Evolutionary conservation across 2,329 filamentous ascomycete genomes (phyloP).

Genomic region (Leptographium galeiforme): DNA sequence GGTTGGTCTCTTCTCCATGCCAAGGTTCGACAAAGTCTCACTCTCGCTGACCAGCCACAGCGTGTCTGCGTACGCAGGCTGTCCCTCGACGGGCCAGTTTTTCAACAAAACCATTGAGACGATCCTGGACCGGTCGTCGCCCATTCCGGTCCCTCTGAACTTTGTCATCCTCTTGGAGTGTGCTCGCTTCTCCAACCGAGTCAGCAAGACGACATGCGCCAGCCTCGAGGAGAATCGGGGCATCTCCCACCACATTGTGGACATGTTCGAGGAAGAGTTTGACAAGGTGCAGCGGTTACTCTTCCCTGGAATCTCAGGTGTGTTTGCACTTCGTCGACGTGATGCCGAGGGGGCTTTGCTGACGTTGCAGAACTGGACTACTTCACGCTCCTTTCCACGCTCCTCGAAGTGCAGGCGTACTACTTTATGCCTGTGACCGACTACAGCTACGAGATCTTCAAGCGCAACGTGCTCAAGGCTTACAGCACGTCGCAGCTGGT

Average conservation of each 20-base stretch:
- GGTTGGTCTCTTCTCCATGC: constrained; percentile 17
- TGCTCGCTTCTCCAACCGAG: constrained; percentile 35
- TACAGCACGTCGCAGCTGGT: constrained; percentile 34
- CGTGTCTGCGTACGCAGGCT: constrained; percentile 27
- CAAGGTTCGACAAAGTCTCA: no score
- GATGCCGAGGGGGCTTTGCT: neutral
- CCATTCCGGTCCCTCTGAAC: constrained; percentile 27
- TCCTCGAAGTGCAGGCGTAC: constrained; percentile 39
- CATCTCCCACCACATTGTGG: constrained; percentile 31
- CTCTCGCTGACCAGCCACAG: neutral
- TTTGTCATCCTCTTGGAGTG: constrained; percentile 33
- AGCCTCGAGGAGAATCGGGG: constrained; percentile 31
- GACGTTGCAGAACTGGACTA: constrained; percentile 28
- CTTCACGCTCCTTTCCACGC: constrained; percentile 33
- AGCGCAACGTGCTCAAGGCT: constrained; percentile 30
- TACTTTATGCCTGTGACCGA: constrained; percentile 34
- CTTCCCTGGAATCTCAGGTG: constrained; percentile 33
- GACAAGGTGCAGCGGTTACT: constrained; percentile 31
- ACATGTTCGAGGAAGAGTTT: constrained; percentile 38
- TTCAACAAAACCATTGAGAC: constrained; percentile 37
- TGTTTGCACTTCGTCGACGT: constrained; percentile 1
- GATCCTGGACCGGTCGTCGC: constrained; percentile 26
- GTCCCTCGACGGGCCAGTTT: constrained; percentile 28
- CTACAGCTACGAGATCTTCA: constrained; percentile 24
- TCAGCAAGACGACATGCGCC: constrained; percentile 33